Evolutionary conservation across 1,284 basidiomycete species (phyloP).

Genomic region (Boletus hoseneyae): DNA sequence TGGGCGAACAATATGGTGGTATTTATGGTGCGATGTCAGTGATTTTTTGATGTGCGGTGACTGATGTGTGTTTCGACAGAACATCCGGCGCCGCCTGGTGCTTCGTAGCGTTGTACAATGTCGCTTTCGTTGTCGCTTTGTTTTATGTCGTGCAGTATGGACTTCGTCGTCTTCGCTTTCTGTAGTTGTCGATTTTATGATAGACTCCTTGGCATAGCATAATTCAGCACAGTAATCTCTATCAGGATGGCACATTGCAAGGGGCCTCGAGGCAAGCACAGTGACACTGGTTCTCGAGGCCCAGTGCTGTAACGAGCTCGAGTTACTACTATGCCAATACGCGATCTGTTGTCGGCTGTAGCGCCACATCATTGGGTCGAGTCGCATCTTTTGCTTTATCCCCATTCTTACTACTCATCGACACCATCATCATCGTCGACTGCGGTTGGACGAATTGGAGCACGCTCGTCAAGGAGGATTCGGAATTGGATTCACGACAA

Average conservation of each 20-base stretch:
- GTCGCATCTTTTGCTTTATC: conserved; percentile 15
- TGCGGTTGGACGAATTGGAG: no score
- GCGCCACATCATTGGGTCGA: conserved; percentile 23
- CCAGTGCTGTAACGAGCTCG: no score
- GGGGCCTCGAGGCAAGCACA: background rate
- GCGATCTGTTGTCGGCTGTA: conserved; percentile 23
- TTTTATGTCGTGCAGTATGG: background rate
- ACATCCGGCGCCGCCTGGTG: conserved; percentile 7
- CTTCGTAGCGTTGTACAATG: conserved; percentile 9
- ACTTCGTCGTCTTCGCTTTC: no score
- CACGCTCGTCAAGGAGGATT: conserved; percentile 11
- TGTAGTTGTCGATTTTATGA: background rate
- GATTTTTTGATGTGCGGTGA: no score
- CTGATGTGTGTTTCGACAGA: conserved; percentile 9
- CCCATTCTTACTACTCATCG: background rate
- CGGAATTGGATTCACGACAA: conserved; percentile 17
- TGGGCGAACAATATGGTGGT: conserved; percentile 21
- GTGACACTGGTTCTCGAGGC: no score
- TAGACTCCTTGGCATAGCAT: background rate
- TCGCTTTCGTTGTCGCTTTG: background rate
- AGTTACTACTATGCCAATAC: background rate
- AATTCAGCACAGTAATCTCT: background rate
- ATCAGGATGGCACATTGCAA: background rate
- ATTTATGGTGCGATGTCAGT: conserved; percentile 27
- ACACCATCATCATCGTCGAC: background rate